These are phyloP conservation scores for Gymnopus androsaceus DNA, from an alignment of 1,284 basidiomycete species.

Conservation along the genomic window DNA sequence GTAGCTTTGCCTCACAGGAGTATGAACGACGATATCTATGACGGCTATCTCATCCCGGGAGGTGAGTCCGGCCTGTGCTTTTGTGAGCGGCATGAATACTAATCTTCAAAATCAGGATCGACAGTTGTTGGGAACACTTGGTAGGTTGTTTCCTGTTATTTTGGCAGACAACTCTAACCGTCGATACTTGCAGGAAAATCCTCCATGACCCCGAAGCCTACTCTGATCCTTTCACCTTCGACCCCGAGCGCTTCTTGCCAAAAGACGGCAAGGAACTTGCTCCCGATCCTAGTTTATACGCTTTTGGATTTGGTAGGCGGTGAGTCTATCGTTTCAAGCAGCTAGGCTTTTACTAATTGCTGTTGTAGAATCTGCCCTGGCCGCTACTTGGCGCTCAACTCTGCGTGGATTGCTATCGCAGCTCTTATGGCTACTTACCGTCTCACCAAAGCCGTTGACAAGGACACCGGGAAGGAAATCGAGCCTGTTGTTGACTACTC, in stretches of 20 bases:
- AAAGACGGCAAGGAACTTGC: conserved; percentile 18
- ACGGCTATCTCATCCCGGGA: conserved; percentile 28
- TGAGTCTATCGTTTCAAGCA: neutral
- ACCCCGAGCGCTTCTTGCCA: conserved; percentile 30
- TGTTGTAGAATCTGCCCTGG: conserved; percentile 32
- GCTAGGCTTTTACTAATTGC: neutral
- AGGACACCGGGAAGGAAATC: conserved; percentile 17
- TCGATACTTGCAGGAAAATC: conserved; percentile 32
- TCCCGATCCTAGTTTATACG: conserved; percentile 22
- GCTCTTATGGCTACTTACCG: conserved; percentile 30
- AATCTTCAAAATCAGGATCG: neutral
- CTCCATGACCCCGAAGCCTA: conserved; percentile 31
- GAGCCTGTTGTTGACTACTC: conserved; percentile 20
- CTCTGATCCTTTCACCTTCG: conserved; percentile 31
- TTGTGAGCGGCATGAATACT: neutral
- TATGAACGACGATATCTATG: conserved; percentile 16
- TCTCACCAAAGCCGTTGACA: conserved; percentile 20
- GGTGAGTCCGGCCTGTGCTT: conserved; percentile 7
- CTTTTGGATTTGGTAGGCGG: conserved; percentile 30
- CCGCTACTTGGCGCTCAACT: conserved; percentile 29
- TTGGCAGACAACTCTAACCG: neutral
- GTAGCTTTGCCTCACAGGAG: conserved; percentile 19
- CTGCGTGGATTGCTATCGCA: conserved; percentile 32
- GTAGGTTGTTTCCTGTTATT: conserved; percentile 11
- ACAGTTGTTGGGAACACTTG: conserved; percentile 24